Evolutionary conservation across 805 yeast species (phyloP).

Genomic region (Metschnikowia lochheadii): DNA sequence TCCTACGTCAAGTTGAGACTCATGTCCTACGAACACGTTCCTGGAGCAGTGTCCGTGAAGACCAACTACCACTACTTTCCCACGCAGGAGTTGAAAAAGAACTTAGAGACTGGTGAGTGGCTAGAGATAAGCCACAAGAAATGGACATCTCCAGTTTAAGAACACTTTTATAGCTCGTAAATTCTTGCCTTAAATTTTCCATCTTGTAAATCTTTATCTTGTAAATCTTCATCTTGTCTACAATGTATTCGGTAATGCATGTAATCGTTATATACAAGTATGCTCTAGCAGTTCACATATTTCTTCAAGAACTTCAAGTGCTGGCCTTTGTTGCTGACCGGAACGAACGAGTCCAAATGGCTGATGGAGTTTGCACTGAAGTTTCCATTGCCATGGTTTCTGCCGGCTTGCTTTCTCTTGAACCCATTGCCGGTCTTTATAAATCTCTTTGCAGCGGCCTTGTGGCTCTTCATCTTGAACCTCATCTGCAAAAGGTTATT

Average conservation of each 20-base stretch:
- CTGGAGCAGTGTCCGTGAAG: constrained; percentile 79
- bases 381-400: constrained; percentile 91
- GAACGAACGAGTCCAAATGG: constrained; percentile 55
- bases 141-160: not conserved
- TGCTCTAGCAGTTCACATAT: constrained; percentile 28
- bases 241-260: not conserved
- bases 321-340: constrained; percentile 47
- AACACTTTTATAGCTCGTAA: no score
- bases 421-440: constrained; percentile 66
- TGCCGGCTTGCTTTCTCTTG: constrained; percentile 61
- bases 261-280: constrained; percentile 4
- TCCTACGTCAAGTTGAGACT: constrained; percentile 77
- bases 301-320: constrained; percentile 59
- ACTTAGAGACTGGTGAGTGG: constrained; percentile 42
- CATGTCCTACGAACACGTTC: constrained; percentile 82
- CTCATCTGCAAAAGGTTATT: constrained; percentile 34
- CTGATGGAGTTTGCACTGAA: constrained; percentile 64
- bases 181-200: no score
- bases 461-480: constrained; percentile 68
- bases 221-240: no score
- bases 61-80: constrained; percentile 89
- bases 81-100: constrained; percentile 56
- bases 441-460: constrained; percentile 86
- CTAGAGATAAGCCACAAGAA: constrained; percentile 41
- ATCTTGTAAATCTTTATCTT: no score